Evolutionary conservation across 768 basidiomycete genomes (phyloP).

Genomic region (Coprinellus aureogranulatus): DNA sequence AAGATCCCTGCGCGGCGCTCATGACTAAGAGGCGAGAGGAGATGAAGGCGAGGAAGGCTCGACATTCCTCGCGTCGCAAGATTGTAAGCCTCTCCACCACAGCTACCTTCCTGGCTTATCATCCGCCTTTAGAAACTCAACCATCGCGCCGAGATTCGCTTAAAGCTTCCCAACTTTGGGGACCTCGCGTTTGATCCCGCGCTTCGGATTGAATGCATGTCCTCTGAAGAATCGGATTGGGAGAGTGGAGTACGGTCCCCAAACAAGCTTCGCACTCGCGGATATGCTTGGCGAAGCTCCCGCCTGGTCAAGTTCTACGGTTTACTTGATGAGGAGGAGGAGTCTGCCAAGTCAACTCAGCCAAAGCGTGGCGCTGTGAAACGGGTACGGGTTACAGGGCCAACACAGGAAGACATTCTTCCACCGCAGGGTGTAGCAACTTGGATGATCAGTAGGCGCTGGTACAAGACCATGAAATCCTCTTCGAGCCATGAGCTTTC

Average conservation of each 20-base stretch:
- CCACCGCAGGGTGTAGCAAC: conserved; percentile 63
- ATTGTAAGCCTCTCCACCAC: conserved; percentile 40
- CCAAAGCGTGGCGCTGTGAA: conserved; percentile 60
- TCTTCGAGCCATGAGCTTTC: conserved; percentile 50
- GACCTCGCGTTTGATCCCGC: conserved; percentile 70
- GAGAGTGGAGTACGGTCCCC: conserved; percentile 29
- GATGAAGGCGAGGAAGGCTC: conserved; percentile 57
- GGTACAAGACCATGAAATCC: conserved; percentile 44
- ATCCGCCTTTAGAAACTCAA: conserved; percentile 56
- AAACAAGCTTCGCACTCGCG: conserved; percentile 50
- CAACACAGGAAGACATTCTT: conserved; percentile 53
- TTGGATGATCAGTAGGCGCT: conserved; percentile 79
- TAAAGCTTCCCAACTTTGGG: conserved; percentile 50
- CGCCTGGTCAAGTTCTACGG: conserved; percentile 61
- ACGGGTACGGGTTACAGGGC: conserved; percentile 52
- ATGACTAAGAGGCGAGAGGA: conserved; percentile 55
- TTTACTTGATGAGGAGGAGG: conserved; percentile 60
- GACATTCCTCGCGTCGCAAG: conserved; percentile 62
- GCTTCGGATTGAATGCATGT: conserved; percentile 76
- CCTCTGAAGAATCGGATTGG: conserved; percentile 70
- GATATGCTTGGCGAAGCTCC: conserved; percentile 63
- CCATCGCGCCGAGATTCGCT: conserved; percentile 59
- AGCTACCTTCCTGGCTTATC: conserved; percentile 1
- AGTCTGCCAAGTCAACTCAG: conserved; percentile 39
- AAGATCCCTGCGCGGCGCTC: conserved; percentile 43